Conservation (phyloP, 2,329 filamentous ascomycete genomes). For the Alternaria brassicicola region DNA sequence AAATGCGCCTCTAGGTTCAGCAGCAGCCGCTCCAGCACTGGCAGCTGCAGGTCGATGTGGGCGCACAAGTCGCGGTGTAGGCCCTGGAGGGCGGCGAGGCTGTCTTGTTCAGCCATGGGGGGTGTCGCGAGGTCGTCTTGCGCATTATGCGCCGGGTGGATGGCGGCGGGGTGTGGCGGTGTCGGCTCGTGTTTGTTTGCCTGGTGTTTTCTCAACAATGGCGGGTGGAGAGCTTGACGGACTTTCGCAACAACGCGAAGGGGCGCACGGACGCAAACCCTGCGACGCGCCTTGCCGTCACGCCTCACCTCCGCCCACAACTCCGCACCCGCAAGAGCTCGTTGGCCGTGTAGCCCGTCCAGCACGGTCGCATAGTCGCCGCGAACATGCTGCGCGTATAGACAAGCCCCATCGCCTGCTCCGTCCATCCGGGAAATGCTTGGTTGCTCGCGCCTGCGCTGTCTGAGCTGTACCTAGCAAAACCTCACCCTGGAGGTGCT, state of each 20-base stretch:
- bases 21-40: conserved; percentile 72
- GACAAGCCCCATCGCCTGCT: not conserved
- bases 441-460: not conserved
- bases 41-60: conserved; percentile 72
- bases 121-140: conserved; percentile 25
- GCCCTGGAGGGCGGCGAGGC: conserved; percentile 77
- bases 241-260: conserved; percentile 38
- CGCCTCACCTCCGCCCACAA: conserved; percentile 21
- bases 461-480: not conserved
- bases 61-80: conserved; percentile 85
- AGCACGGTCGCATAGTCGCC: conserved; percentile 4
- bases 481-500: not conserved
- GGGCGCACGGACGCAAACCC: conserved; percentile 32
- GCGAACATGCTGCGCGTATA: not conserved
- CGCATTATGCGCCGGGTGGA: conserved; percentile 39
- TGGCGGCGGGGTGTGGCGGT: conserved; percentile 14
- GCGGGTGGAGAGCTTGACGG: conserved; percentile 23
- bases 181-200: conserved; percentile 31
- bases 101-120: conserved; percentile 74
- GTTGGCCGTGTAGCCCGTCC: not conserved
- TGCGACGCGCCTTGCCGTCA: conserved; percentile 15
- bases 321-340: conserved; percentile 19
- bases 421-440: conserved; percentile 7
- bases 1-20: conserved; percentile 69
- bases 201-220: conserved; percentile 28